These are phyloP conservation scores for Bimuria novae-zelandiae DNA, from an alignment of 2,329 filamentous ascomycete genomes.

Conservation along the genomic window DNA sequence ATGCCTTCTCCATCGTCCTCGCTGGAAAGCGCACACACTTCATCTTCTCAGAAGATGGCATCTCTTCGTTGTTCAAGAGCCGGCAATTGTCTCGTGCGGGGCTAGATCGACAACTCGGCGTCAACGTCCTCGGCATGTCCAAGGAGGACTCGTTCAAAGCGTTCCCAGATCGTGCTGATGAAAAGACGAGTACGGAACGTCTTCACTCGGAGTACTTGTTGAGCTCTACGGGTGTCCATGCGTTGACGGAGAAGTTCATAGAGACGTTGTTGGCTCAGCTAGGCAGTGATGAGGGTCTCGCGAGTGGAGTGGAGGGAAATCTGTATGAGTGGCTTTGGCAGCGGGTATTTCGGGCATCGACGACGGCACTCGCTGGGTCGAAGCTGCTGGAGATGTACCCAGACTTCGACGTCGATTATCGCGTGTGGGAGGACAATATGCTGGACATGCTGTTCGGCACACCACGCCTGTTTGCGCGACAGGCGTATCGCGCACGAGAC, in stretches of 20 bases:
- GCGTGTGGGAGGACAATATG: not conserved
- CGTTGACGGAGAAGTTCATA: not conserved
- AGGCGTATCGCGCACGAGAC: constrained; percentile 1
- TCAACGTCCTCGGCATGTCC: constrained; percentile 1
- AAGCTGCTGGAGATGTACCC: constrained; percentile 1
- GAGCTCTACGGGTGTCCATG: not conserved
- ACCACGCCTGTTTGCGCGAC: not conserved
- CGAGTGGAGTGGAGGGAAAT: not conserved
- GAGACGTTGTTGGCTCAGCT: not conserved
- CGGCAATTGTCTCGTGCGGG: not conserved
- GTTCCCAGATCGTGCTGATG: not conserved
- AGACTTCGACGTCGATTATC: not conserved
- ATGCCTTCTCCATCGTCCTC: not conserved
- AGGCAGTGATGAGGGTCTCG: not conserved
- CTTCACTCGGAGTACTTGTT: constrained; percentile 1
- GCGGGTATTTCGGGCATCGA: not conserved
- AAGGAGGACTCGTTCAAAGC: not conserved
- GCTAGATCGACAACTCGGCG: not conserved
- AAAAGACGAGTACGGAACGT: not conserved
- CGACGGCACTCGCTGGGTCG: not conserved
- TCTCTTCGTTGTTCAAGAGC: not conserved
- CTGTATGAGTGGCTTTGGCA: constrained; percentile 2
- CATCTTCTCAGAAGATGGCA: not conserved
- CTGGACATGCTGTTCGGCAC: not conserved
- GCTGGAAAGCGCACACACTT: not conserved